phyloP scores from a whole-genome alignment of 208 protist genomes.

The Leishmania braziliensis region DNA sequence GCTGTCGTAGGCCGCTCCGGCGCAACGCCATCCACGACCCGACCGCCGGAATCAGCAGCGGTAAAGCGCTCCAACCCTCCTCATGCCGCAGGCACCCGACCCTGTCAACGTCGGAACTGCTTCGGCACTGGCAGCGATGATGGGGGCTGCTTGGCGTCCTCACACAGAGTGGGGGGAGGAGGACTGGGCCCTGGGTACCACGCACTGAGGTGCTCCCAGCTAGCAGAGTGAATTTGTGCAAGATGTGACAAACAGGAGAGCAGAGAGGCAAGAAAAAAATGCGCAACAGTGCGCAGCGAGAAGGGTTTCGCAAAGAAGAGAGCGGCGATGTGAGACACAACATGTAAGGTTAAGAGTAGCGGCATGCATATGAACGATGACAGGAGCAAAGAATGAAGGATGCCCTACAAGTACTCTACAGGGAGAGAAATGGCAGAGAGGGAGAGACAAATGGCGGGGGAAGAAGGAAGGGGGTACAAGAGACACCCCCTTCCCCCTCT shows the following conservation, averaged over 20 bases:
- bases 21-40: not conserved
- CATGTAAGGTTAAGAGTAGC: not conserved
- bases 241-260: not conserved
- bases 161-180: too few species aligned
- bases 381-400: not conserved
- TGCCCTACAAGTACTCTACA: not conserved
- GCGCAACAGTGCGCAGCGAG: too few species aligned
- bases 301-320: not conserved
- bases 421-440: not conserved
- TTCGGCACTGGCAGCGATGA: not conserved
- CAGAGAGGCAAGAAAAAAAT: not conserved
- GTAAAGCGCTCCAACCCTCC: not conserved
- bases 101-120: not conserved
- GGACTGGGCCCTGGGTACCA: too few species aligned
- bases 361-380: not conserved
- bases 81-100: not conserved
- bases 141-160: too few species aligned
- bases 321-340: not conserved
- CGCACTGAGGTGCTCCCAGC: not conserved
- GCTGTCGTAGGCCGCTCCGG: not conserved
- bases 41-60: not conserved
- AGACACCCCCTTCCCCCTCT: too few species aligned
- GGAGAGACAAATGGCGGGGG: not conserved
- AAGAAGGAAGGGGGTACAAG: not conserved
- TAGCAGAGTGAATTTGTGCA: not conserved